Conservation (phyloP, 139 green algal genomes). For the Picochlorum sp. region DNA sequence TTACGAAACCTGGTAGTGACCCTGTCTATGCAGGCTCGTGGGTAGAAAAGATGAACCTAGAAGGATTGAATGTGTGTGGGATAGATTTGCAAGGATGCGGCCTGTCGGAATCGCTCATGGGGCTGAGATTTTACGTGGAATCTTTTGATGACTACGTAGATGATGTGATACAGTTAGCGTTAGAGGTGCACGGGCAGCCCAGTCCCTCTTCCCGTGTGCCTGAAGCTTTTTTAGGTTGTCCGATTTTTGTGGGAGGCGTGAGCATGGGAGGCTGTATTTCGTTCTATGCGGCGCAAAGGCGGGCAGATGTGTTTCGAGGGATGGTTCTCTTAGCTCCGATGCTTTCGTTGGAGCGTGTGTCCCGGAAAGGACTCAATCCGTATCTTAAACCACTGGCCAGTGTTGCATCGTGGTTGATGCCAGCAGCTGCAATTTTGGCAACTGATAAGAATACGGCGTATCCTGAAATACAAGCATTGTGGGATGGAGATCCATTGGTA, state of each 20-base stretch:
- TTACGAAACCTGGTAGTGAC: constrained; percentile 10
- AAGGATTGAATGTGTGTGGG: constrained; percentile 43
- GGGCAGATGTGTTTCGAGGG: constrained; percentile 24
- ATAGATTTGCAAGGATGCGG: constrained; percentile 56
- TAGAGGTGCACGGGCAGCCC: too few relatives aligned
- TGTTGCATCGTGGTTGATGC: constrained; percentile 27
- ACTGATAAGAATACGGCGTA: constrained; percentile 30
- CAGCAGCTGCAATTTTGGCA: constrained; percentile 23
- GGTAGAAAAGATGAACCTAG: constrained; percentile 47
- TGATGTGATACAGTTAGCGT: constrained; percentile 38
- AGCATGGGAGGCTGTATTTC: constrained; percentile 59
- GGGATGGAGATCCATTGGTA: constrained; percentile 30
- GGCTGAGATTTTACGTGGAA: constrained; percentile 38
- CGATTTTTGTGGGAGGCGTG: constrained; percentile 41
- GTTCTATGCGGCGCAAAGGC: constrained; percentile 22
- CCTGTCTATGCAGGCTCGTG: constrained; percentile 45
- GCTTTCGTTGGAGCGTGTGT: constrained; percentile 50
- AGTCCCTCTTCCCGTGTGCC: neutral
- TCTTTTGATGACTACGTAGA: constrained; percentile 48
- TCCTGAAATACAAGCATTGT: constrained; percentile 42
- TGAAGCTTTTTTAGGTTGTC: constrained; percentile 9
- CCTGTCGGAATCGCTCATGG: constrained; percentile 29
- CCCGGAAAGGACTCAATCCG: constrained; percentile 42
- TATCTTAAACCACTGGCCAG: constrained; percentile 29
- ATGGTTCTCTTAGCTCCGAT: constrained; percentile 52